Conservation (phyloP, 768 basidiomycete species). For the Amanita polypyramis region DNA sequence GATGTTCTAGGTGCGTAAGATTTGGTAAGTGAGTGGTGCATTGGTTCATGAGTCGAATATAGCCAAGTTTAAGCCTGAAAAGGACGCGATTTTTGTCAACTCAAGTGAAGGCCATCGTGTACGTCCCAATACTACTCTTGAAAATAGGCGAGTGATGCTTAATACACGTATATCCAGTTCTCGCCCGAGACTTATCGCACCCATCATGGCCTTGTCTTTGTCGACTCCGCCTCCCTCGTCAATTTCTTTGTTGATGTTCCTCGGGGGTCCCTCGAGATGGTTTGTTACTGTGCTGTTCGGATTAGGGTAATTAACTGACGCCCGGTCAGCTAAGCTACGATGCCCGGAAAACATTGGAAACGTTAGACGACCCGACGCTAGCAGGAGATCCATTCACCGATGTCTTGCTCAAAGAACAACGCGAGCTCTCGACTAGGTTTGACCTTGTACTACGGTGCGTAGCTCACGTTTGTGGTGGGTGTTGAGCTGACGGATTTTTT, state of each 20-base stretch:
- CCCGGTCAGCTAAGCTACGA: slow-evolving; percentile 57
- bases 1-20: slow-evolving; percentile 65
- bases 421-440: slow-evolving; percentile 54
- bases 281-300: slow-evolving; percentile 21
- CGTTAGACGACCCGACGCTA: slow-evolving; percentile 36
- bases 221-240: slow-evolving; percentile 66
- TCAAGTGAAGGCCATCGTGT: slow-evolving; percentile 44
- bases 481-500: slow-evolving; percentile 1
- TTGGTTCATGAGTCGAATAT: not conserved
- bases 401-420: slow-evolving; percentile 65
- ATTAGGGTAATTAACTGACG: not conserved
- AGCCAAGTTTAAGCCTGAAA: slow-evolving; percentile 67
- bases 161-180: slow-evolving; percentile 30
- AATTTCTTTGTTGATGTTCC: slow-evolving; percentile 77
- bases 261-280: slow-evolving; percentile 66
- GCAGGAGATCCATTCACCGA: slow-evolving; percentile 55
- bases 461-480: not conserved
- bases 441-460: slow-evolving; percentile 61
- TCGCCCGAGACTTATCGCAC: slow-evolving; percentile 43
- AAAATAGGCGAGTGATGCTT: not conserved
- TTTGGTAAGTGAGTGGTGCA: not conserved
- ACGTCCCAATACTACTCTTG: slow-evolving; percentile 10
- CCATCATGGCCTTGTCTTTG: slow-evolving; percentile 49
- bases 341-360: slow-evolving; percentile 61
- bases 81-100: slow-evolving; percentile 50